These are phyloP conservation scores for Cordyceps cicadae DNA, from an alignment of 2,329 filamentous ascomycete species.

Conservation along the genomic window DNA sequence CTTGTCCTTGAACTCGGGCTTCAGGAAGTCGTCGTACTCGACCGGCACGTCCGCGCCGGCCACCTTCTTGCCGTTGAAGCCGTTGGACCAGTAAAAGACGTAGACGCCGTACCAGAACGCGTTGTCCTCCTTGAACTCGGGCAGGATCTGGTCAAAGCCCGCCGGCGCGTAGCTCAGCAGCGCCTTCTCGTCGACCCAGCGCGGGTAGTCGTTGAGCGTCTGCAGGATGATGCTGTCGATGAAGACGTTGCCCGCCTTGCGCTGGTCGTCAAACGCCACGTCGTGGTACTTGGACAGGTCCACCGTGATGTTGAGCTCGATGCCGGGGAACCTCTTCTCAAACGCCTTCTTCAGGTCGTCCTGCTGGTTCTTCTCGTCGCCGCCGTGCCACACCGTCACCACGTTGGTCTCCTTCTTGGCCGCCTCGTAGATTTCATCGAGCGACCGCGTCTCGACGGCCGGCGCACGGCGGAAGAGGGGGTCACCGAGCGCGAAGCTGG, in stretches of 20 bases:
- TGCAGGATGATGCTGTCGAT: constrained; percentile 42
- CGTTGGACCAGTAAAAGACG: constrained; percentile 30
- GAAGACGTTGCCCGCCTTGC: constrained; percentile 28
- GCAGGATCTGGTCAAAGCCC: constrained; percentile 35
- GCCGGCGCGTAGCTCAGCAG: constrained; percentile 42
- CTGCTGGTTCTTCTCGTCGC: constrained; percentile 35
- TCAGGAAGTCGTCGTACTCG: constrained; percentile 35
- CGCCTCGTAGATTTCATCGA: constrained; percentile 42
- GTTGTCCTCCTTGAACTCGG: constrained; percentile 34
- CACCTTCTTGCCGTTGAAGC: constrained; percentile 29
- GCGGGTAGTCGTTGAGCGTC: constrained; percentile 42
- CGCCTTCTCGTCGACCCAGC: constrained; percentile 40
- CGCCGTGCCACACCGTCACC: constrained; percentile 40
- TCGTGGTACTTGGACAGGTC: constrained; percentile 50
- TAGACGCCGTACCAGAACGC: constrained; percentile 34
- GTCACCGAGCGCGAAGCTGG: neutral
- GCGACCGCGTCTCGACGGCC: constrained; percentile 32
- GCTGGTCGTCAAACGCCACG: constrained; percentile 35
- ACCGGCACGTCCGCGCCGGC: constrained; percentile 24
- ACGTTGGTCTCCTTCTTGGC: constrained; percentile 35
- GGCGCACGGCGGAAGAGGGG: neutral
- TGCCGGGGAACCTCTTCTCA: constrained; percentile 38
- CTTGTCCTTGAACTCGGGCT: constrained; percentile 44
- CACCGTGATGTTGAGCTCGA: constrained; percentile 45
- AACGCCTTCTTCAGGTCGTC: constrained; percentile 34